Evolutionary conservation across 768 basidiomycete species (phyloP).

Genomic region (Brasilioporus rufonigricans): DNA sequence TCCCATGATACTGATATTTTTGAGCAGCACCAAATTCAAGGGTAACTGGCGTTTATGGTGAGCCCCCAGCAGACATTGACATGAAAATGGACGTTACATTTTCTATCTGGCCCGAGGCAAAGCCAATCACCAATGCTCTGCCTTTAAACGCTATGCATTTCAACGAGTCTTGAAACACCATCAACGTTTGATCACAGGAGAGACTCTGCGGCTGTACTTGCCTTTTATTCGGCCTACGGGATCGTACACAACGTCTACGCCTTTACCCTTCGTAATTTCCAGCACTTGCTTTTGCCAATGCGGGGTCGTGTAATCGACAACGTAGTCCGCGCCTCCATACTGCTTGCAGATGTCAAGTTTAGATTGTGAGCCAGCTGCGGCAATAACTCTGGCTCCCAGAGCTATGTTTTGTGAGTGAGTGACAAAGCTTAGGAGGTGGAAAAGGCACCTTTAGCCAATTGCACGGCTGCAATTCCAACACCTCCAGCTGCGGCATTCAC

Average conservation of each 20-base stretch:
- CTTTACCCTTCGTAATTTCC: constrained; percentile 77
- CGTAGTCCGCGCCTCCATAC: constrained; percentile 80
- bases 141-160: constrained; percentile 97
- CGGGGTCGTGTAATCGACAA: constrained; percentile 71
- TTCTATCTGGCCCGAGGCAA: constrained; percentile 24
- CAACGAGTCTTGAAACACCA: constrained; percentile 55
- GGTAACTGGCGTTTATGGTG: constrained; percentile 55
- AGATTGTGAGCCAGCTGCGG: constrained; percentile 74
- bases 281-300: constrained; percentile 92
- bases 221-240: constrained; percentile 80
- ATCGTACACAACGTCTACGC: constrained; percentile 85
- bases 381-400: constrained; percentile 92
- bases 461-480: constrained; percentile 89
- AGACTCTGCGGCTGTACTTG: constrained; percentile 21
- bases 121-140: constrained; percentile 89
- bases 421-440: background rate
- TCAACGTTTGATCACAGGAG: background rate
- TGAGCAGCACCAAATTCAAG: constrained; percentile 77
- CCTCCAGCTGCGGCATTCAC: constrained; percentile 96
- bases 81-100: constrained; percentile 6
- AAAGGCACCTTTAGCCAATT: constrained; percentile 80
- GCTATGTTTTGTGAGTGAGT: constrained; percentile 40
- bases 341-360: constrained; percentile 80
- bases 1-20: constrained; percentile 83
- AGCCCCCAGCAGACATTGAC: background rate